Percentiles rank a stretch among this genome's conserved stretches.
phyloP scores from a whole-genome alignment of 1,284 basidiomycete species.

The Athelia sp. region DNA sequence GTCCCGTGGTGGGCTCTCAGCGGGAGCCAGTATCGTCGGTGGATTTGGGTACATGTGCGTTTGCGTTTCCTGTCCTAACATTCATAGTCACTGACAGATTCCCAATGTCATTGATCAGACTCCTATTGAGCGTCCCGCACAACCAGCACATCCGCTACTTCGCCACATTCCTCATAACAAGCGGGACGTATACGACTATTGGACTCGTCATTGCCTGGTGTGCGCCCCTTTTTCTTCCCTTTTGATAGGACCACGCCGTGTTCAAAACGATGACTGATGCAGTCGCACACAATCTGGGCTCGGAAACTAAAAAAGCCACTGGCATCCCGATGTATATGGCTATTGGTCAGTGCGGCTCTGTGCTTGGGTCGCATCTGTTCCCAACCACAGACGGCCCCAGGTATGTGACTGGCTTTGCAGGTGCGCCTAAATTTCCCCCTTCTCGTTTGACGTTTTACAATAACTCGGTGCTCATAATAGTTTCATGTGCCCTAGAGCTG shows the following conservation, averaged over 20 bases:
- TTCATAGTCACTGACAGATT: neutral
- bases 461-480: slow-evolving; percentile 21
- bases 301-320: slow-evolving; percentile 72
- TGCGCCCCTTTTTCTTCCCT: slow-evolving; percentile 27
- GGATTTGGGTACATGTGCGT: slow-evolving; percentile 65
- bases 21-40: slow-evolving; percentile 42
- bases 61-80: neutral
- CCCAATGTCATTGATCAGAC: slow-evolving; percentile 22
- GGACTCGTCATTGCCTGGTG: slow-evolving; percentile 71
- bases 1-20: slow-evolving; percentile 60
- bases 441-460: neutral
- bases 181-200: slow-evolving; percentile 65
- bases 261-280: neutral
- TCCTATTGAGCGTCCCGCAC: slow-evolving; percentile 42
- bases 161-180: slow-evolving; percentile 65
- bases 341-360: slow-evolving; percentile 69
- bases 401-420: slow-evolving; percentile 62
- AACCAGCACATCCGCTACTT: slow-evolving; percentile 58
- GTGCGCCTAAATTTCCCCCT: slow-evolving; percentile 28
- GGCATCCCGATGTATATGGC: slow-evolving; percentile 73
- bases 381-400: slow-evolving; percentile 57
- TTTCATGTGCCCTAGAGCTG: slow-evolving; percentile 53
- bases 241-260: neutral
- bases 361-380: slow-evolving; percentile 69
- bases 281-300: slow-evolving; percentile 74